Base-by-base conservation (phyloP, 345 rosid species). In the Pelargonium nanum region DNA sequence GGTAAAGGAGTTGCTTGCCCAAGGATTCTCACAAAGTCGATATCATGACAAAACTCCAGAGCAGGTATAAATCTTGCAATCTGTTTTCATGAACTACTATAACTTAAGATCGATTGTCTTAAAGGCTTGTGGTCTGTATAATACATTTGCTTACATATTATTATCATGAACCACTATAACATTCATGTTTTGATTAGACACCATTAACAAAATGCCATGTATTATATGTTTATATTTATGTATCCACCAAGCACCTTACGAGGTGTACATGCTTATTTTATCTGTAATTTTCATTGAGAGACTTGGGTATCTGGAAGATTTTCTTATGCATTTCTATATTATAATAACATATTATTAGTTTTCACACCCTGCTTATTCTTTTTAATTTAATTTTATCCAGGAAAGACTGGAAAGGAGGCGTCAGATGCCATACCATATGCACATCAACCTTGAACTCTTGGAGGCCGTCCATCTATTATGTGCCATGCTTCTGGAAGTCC, bases 381-480 rank as follows among this genome's bases (percentile, higher is more conserved):
- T 55, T 34, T 25, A 60, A 24, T 59, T 10, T 61, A 10, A 24
- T 63, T 70, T 67, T 22, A 22, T 67, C 26, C 83, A 88, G 98
- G 98, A 91, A 70, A 83, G 95, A 68, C 22, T 83, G 73, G 98
- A 88, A 64, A 85, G 92, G 76, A 86, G 96, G 70, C 85, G 88
- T 22, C 95, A 88, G 68, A 88, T 91, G 96, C 98, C 96, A 20
- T 88, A 88, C 61, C 98, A 88, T 69, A 88, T 91, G 98, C 96
- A 91, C 84, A 86, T 91, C 57, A 91, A 88, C 76, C 95, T 88
- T n/a, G 98, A 91, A 77, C 90, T 86, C 55, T 81, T 91, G 19
- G 96, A 91, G 66, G 91, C 96, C 56, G 91, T 86, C 56, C 96
- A 91, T 74, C 84, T 91, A 57, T 83, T 79, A 17, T 82, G 92